Evolutionary conservation across 257 asterid species (phyloP).

Genomic region (Solanum arcanum): DNA sequence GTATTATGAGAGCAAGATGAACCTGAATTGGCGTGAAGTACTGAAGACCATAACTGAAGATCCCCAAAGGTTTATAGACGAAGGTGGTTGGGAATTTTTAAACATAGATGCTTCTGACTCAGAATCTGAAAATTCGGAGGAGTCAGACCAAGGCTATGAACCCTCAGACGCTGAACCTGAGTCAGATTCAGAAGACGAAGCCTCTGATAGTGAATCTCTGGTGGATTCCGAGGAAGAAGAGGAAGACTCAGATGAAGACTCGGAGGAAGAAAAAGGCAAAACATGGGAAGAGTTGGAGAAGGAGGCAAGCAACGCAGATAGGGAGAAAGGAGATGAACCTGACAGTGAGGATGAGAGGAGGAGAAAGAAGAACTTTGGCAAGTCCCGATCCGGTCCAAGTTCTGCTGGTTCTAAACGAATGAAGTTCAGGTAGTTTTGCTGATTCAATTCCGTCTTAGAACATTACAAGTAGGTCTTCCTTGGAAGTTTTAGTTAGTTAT

Average conservation of each 20-base stretch:
- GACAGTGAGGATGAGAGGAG: constrained; percentile 22
- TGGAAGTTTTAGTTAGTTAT: neutral
- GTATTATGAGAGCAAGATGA: constrained; percentile 20
- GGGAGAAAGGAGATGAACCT: constrained; percentile 12
- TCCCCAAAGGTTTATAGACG: constrained; percentile 12
- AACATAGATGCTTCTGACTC: constrained; percentile 18
- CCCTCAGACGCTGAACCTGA: constrained; percentile 17
- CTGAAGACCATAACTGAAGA: constrained; percentile 14
- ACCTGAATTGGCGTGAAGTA: constrained; percentile 17
- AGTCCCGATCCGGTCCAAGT: neutral
- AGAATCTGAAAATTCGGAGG: constrained; percentile 11
- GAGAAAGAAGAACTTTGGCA: constrained; percentile 13
- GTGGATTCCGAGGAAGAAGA: constrained; percentile 13
- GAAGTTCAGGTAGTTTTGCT: neutral
- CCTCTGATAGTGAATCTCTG: constrained; percentile 13
- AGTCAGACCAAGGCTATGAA: constrained; percentile 13
- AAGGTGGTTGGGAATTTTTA: constrained; percentile 22
- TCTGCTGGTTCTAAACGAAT: neutral
- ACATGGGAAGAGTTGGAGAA: constrained; percentile 20
- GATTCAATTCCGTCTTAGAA: neutral
- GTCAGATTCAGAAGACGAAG: constrained; percentile 13
- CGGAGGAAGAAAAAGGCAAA: constrained; percentile 12
- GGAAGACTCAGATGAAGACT: constrained; percentile 4
- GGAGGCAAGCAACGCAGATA: constrained; percentile 16
- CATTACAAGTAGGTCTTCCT: neutral